Conservation (phyloP, 768 basidiomycete species). For the Leccinum uliginosum region DNA sequence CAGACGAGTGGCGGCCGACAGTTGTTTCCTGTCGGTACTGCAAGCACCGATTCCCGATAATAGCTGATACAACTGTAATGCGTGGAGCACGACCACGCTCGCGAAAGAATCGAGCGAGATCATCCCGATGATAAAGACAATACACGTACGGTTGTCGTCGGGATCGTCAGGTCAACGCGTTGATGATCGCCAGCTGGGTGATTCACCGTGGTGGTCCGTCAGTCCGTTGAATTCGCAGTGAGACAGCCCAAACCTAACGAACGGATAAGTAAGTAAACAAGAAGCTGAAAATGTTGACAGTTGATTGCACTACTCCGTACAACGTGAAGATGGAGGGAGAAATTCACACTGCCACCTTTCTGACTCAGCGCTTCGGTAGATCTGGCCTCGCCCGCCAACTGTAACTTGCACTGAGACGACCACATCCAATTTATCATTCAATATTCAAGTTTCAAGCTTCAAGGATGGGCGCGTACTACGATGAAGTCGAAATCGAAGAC, state of each 20-base stretch:
- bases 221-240: not conserved
- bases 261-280: too few species aligned
- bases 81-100: slow-evolving; percentile 38
- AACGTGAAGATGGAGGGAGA: too few species aligned
- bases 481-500: slow-evolving; percentile 97
- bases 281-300: too few species aligned
- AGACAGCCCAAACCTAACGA: too few species aligned
- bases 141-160: slow-evolving; percentile 29
- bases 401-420: too few species aligned
- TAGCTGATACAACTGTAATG: slow-evolving; percentile 48
- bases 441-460: too few species aligned
- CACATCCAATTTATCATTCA: too few species aligned
- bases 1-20: not conserved
- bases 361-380: too few species aligned
- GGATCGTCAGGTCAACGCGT: slow-evolving; percentile 43
- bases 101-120: slow-evolving; percentile 35
- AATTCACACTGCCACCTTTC: too few species aligned
- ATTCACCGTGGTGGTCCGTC: not conserved
- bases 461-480: slow-evolving; percentile 82
- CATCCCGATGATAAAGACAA: slow-evolving; percentile 41
- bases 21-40: slow-evolving; percentile 1
- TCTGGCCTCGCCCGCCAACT: too few species aligned
- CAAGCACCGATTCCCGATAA: slow-evolving; percentile 41
- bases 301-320: too few species aligned
- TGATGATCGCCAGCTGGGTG: slow-evolving; percentile 47